Percentiles rank a stretch among this genome's conserved stretches.
Conservation (phyloP, 2,329 filamentous ascomycete species). For the Clonostachys byssicola region DNA sequence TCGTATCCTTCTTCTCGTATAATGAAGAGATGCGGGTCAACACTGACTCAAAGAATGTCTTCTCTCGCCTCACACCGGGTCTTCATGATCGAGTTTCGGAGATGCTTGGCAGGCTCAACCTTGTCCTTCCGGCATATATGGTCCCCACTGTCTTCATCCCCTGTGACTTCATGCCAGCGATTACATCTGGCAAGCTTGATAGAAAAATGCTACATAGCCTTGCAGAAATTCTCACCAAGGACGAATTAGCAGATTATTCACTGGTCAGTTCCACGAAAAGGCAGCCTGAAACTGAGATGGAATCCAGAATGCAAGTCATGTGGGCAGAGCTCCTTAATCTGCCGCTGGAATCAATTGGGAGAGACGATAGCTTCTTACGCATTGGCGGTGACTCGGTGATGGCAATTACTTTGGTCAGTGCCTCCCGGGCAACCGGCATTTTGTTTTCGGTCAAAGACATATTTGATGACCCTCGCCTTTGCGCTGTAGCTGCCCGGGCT, state of each 20-base stretch:
- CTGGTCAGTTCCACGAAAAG: background rate
- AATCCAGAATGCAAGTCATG: slow-evolving; percentile 1
- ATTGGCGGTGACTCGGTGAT: slow-evolving; percentile 9
- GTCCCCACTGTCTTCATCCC: slow-evolving; percentile 9
- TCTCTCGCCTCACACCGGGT: slow-evolving; percentile 1
- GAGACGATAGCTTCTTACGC: slow-evolving; percentile 5
- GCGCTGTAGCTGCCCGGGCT: background rate
- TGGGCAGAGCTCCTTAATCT: slow-evolving; percentile 2
- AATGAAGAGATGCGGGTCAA: background rate
- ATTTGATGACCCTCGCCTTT: slow-evolving; percentile 3
- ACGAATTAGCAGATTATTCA: background rate
- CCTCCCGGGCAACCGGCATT: background rate
- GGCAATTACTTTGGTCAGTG: slow-evolving; percentile 5
- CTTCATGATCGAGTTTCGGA: background rate
- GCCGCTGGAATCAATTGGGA: slow-evolving; percentile 1
- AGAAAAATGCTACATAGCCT: slow-evolving; percentile 1
- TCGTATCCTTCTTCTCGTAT: background rate
- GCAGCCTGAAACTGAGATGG: background rate
- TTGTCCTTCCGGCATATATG: slow-evolving; percentile 9
- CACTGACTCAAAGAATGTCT: slow-evolving; percentile 1
- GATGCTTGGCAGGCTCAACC: slow-evolving; percentile 4
- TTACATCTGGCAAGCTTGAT: slow-evolving; percentile 9
- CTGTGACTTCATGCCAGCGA: slow-evolving; percentile 8
- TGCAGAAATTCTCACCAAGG: background rate
- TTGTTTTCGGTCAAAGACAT: slow-evolving; percentile 2